A percentile compares a stretch with the other conserved stretches of the same genome.
phyloP scores from a whole-genome alignment of 2,329 filamentous ascomycete genomes.

The Zasmidium cellare region DNA sequence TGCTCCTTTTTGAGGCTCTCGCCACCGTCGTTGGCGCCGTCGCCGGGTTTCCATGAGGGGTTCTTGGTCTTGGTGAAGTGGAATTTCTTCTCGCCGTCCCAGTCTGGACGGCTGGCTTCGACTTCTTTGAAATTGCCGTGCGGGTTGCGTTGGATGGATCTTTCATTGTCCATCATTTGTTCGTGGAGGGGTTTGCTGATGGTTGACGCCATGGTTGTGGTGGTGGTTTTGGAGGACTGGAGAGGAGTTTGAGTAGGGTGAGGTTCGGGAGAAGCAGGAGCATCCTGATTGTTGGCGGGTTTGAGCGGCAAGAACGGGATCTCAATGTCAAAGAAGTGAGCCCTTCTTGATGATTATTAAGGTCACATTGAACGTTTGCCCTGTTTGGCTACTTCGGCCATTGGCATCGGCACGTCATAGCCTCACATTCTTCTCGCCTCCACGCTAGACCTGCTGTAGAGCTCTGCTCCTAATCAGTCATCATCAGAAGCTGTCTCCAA shows the following conservation, averaged over 20 bases:
- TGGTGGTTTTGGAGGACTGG: background rate
- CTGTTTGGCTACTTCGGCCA: no score
- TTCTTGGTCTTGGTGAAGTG: constrained; percentile 63
- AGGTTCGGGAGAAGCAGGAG: background rate
- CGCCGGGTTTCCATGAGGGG: constrained; percentile 65
- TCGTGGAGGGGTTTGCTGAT: constrained; percentile 28
- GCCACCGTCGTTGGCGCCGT: constrained; percentile 62
- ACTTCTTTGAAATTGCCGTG: constrained; percentile 75
- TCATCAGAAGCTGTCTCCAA: no score
- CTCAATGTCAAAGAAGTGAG: background rate
- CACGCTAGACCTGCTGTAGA: background rate
- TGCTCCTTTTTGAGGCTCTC: constrained; percentile 58
- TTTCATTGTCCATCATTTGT: constrained; percentile 40
- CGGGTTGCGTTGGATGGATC: constrained; percentile 31
- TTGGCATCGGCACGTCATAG: no score
- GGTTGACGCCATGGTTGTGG: background rate
- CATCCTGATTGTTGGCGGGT: background rate
- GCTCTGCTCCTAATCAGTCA: background rate
- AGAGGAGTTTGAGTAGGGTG: background rate
- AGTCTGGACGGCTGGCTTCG: constrained; percentile 65
- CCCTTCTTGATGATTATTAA: no score
- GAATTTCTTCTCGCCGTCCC: constrained; percentile 51
- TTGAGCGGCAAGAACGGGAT: background rate
- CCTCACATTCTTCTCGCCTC: background rate
- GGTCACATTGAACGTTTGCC: no score